These are phyloP conservation scores for Aspergillus bridgeri DNA, from an alignment of 495 filamentous ascomycete species.

Conservation along the genomic window DNA sequence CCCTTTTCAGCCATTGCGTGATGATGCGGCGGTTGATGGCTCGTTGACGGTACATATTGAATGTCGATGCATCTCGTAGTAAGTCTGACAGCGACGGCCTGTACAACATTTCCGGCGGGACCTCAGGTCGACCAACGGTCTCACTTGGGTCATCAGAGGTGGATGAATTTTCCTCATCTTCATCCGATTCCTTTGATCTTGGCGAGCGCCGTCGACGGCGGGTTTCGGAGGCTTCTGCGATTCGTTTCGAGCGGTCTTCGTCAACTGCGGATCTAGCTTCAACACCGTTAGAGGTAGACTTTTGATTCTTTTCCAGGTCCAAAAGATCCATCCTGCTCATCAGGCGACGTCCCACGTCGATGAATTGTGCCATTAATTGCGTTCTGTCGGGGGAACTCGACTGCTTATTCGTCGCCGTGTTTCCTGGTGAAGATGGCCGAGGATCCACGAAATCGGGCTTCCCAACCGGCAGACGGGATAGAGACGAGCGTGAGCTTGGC, in stretches of 20 bases:
- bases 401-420: slow-evolving; percentile 6
- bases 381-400: slow-evolving; percentile 40
- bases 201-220: slow-evolving; percentile 20
- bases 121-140: slow-evolving; percentile 26
- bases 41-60: slow-evolving; percentile 51
- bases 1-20: slow-evolving; percentile 52
- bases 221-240: slow-evolving; percentile 19
- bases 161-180: slow-evolving; percentile 26
- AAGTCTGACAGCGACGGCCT: slow-evolving; percentile 54
- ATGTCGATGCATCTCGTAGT: slow-evolving; percentile 55
- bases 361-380: slow-evolving; percentile 42
- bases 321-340: slow-evolving; percentile 33
- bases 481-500: slow-evolving; percentile 45
- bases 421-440: slow-evolving; percentile 31
- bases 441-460: slow-evolving; percentile 34
- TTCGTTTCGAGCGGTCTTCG: slow-evolving; percentile 35
- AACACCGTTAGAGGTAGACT: slow-evolving; percentile 25
- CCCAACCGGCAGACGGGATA: slow-evolving; percentile 42
- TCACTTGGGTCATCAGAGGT: slow-evolving; percentile 25
- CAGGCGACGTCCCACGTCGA: slow-evolving; percentile 42
- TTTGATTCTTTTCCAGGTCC: slow-evolving; percentile 23
- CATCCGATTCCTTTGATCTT: slow-evolving; percentile 24
- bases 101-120: slow-evolving; percentile 43
- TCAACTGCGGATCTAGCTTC: slow-evolving; percentile 36
- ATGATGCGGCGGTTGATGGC: slow-evolving; percentile 46